Base-by-base conservation (phyloP, 1,139 yeast species). In the Kodamaea plutei region DNA sequence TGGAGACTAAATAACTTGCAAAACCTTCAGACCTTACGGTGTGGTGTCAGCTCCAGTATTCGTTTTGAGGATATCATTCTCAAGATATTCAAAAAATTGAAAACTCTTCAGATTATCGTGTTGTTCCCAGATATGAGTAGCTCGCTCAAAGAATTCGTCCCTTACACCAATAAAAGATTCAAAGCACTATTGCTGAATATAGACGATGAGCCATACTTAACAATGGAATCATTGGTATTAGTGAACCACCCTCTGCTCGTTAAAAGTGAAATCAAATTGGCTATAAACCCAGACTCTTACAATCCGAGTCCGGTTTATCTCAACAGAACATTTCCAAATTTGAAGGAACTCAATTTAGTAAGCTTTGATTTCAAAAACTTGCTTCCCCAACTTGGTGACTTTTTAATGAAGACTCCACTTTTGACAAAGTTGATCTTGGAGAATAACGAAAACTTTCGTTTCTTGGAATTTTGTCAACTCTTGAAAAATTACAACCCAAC, bases 361-460 rank as follows among this genome's bases (percentile, higher is more conserved):
- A 56, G 60, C 8, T 62, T 50, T 39, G 65, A 61, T 34, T 63
- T 64, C 34, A 37, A 39, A 3, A 52, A 54, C 32, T 38, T 40
- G 17, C 48, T 57, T 12, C 63, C 57, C 8, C 34, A 31, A 6
- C 52, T 64, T 19, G 68, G 68, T 4, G 44, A 46, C 3, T 61
- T 64, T 28, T 36, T 64, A n/a, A 29, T 48, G 2, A 38, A 33
- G 2, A 34, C 51, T 4, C 38, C 45, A 0, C 30, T 44, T 4
- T 41, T 66, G 11, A 45, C 34, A 19, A 47, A 37, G 8, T 19
- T 66, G 4, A 49, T 50, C 18, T 40, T 66, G 22, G 73, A 67
- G 37, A 61, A 65, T 34, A 65, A 65, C 40, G 38, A 39, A 4
- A 51, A 49, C 20, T 47, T 66, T 19, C 37, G 56, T 7, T 36